These are phyloP conservation scores for Penicillium freii DNA, from an alignment of 2,329 filamentous ascomycete genomes.

Conservation along the genomic window DNA sequence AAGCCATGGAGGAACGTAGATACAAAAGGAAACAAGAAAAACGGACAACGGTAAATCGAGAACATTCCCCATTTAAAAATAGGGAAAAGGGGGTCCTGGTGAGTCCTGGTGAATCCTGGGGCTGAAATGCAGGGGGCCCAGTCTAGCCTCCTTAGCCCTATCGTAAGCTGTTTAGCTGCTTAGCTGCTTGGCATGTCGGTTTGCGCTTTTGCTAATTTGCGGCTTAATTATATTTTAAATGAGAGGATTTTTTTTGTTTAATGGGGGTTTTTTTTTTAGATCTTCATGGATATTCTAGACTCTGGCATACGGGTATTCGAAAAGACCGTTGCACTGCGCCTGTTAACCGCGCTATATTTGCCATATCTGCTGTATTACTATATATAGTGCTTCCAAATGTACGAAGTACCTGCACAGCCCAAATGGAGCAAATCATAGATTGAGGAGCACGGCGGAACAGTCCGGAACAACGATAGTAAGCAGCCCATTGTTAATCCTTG, in stretches of 20 bases:
- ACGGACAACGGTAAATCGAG: not conserved
- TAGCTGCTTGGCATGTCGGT: not conserved
- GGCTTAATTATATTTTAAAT: not conserved
- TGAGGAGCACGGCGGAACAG: not conserved
- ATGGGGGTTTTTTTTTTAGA: not conserved
- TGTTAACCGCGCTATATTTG: not conserved
- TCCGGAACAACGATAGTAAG: conserved; percentile 1
- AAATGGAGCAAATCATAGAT: not conserved
- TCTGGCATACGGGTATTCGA: not conserved
- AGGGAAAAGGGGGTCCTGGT: not conserved
- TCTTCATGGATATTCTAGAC: not conserved
- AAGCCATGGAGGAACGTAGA: conserved; percentile 10
- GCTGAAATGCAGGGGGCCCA: not conserved
- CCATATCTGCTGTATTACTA: not conserved
- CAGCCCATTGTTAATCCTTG: not conserved
- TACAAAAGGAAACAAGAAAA: not conserved
- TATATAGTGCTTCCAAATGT: not conserved
- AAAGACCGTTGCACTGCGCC: not conserved
- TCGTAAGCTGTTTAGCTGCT: not conserved
- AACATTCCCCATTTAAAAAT: not conserved
- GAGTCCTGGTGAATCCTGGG: not conserved
- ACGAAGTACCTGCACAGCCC: not conserved
- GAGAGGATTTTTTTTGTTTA: not conserved
- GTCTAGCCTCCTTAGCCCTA: not conserved
- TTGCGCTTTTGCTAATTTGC: not conserved